These are phyloP conservation scores for Tribonema minus DNA, from an alignment of 108 stramenopile species.

Conservation along the genomic window DNA sequence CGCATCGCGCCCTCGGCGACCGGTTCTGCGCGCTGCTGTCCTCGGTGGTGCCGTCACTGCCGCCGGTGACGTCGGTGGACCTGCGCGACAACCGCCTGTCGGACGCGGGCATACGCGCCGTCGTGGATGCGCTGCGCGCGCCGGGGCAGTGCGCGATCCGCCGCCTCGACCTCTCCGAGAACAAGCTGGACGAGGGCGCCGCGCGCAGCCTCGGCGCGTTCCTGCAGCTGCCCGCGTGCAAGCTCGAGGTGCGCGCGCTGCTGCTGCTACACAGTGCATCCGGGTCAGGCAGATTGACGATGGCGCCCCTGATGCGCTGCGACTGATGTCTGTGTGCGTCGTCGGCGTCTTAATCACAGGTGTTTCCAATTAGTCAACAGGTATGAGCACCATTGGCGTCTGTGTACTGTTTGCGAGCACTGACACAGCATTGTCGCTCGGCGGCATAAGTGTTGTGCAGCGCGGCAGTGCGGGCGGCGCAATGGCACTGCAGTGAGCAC, in stretches of 20 bases:
- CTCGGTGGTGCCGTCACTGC: slow-evolving; percentile 11
- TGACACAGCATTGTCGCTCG: no score
- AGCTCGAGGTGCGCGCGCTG: not conserved
- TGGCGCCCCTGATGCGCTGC: no score
- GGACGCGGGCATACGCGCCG: not conserved
- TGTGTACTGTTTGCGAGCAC: not conserved
- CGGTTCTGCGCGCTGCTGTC: slow-evolving; percentile 25
- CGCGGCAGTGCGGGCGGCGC: no score
- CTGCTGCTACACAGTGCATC: not conserved
- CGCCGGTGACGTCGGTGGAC: slow-evolving; percentile 19
- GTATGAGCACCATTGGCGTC: not conserved
- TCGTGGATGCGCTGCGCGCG: not conserved
- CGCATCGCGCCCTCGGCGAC: slow-evolving; percentile 31
- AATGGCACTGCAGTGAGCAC: no score
- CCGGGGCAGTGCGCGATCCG: not conserved
- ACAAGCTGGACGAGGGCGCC: slow-evolving; percentile 27
- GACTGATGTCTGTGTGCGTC: no score
- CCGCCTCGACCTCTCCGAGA: slow-evolving; percentile 29
- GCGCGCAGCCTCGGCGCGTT: slow-evolving; percentile 21
- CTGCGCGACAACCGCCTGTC: slow-evolving; percentile 27
- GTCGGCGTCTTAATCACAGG: no score
- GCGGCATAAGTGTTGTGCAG: no score
- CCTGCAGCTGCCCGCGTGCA: slow-evolving; percentile 22
- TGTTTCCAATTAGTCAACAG: not conserved
- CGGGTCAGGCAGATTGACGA: not conserved